Percentiles rank a stretch among this genome's conserved stretches.
Conservation (phyloP, 345 rosid genomes). For the Draba incana region DNA sequence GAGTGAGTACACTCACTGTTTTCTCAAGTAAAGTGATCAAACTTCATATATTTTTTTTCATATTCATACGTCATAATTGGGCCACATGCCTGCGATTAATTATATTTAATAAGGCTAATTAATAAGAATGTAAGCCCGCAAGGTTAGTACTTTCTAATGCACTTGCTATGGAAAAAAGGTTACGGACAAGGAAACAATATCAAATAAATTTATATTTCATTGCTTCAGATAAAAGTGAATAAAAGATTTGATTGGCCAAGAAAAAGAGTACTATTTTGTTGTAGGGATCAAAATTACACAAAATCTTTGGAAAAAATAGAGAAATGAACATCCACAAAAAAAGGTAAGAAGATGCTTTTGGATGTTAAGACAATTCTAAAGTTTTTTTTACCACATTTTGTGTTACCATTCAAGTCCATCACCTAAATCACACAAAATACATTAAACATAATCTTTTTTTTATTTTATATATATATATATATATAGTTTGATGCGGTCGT, state of each 20-base stretch:
- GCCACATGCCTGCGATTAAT: slow-evolving; percentile 11
- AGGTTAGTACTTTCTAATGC: background rate
- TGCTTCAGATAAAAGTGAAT: background rate
- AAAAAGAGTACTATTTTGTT: background rate
- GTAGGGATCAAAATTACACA: background rate
- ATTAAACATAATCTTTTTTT: background rate
- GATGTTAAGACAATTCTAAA: background rate
- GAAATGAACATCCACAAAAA: background rate
- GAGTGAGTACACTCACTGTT: background rate
- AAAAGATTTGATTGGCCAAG: background rate
- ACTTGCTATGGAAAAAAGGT: background rate
- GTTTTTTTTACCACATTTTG: background rate
- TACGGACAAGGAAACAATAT: background rate
- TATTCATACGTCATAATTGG: background rate
- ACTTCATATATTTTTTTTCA: background rate
- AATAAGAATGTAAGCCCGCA: slow-evolving; percentile 16
- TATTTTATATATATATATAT: too few species aligned
- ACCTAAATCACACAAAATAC: background rate
- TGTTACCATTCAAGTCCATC: background rate
- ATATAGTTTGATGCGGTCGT: background rate
- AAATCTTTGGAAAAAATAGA: background rate
- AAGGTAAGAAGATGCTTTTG: background rate
- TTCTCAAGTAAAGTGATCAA: background rate
- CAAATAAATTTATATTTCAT: background rate
- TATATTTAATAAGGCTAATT: background rate